A percentile compares a stretch with the other conserved stretches of the same genome.
These are phyloP conservation scores for Leccinum ochraceum DNA, from an alignment of 768 basidiomycete species.

Conservation along the genomic window DNA sequence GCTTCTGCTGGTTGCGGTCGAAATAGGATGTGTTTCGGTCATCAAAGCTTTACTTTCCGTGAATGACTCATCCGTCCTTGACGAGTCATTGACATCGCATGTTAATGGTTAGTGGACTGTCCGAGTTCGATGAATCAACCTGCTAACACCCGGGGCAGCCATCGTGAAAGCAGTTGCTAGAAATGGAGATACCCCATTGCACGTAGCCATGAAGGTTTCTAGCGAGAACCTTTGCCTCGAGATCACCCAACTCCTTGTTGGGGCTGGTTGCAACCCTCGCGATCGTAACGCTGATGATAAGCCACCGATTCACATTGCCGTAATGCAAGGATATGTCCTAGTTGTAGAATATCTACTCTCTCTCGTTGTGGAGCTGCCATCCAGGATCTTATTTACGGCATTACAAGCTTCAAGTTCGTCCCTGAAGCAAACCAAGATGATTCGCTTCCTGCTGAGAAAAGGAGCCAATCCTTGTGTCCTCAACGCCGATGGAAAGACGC, in stretches of 20 bases:
- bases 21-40: constrained; percentile 3
- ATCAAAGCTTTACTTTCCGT: background rate
- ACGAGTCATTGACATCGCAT: background rate
- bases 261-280: background rate
- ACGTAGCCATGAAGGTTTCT: background rate
- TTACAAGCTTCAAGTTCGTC: background rate
- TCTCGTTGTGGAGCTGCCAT: background rate
- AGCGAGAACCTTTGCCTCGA: background rate
- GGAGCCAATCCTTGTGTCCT: background rate
- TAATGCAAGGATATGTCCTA: background rate
- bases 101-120: background rate
- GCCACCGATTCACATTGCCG: background rate
- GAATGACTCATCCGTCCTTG: background rate
- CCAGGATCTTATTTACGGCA: background rate
- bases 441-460: constrained; percentile 1
- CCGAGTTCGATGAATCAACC: background rate
- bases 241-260: constrained; percentile 1
- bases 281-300: background rate
- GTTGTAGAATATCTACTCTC: background rate
- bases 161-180: too few relatives aligned
- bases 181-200: background rate
- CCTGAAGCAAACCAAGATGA: background rate
- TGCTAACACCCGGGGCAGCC: too few relatives aligned
- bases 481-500: background rate
- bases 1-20: constrained; percentile 9